A percentile compares a stretch with the other conserved stretches of the same genome.
These are phyloP conservation scores for maize (Zea mays) DNA, from an alignment of 176 grass and related monocot genomes.

Conservation along the genomic window Zm-B73-REFERENCE-NAM-5.0 NC_050097.1:220845501-220846000, in stretches of 20 bases:
- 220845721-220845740: slow-evolving; percentile 68
- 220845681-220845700: slow-evolving; percentile 82
- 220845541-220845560: slow-evolving; percentile 85
- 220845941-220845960: slow-evolving; percentile 13
- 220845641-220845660: slow-evolving; percentile 94
- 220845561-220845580: slow-evolving; percentile 96
- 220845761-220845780: slow-evolving; percentile 46
- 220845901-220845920: slow-evolving; percentile 22
- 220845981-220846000: neutral
- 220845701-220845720: slow-evolving; percentile 79
- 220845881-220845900: slow-evolving; percentile 35
- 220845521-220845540: slow-evolving; percentile 99
- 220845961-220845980: slow-evolving; percentile 7
- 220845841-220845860: slow-evolving; percentile 22
- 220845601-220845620: slow-evolving; percentile 91
- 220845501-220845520: slow-evolving; percentile 88
- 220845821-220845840: slow-evolving; percentile 44
- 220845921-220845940: slow-evolving; percentile 35
- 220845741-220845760: slow-evolving; percentile 36
- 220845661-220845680: slow-evolving; percentile 91
- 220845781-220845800: slow-evolving; percentile 71
- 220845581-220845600: slow-evolving; percentile 95
- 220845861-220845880: slow-evolving; percentile 44
- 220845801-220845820: slow-evolving; percentile 48
- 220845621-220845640: slow-evolving; percentile 83